Evolutionary conservation across 768 basidiomycete species (phyloP), one percentile per base, ranked within the genome.

Genomic region (Phanerodontia chrysosporium): DNA sequence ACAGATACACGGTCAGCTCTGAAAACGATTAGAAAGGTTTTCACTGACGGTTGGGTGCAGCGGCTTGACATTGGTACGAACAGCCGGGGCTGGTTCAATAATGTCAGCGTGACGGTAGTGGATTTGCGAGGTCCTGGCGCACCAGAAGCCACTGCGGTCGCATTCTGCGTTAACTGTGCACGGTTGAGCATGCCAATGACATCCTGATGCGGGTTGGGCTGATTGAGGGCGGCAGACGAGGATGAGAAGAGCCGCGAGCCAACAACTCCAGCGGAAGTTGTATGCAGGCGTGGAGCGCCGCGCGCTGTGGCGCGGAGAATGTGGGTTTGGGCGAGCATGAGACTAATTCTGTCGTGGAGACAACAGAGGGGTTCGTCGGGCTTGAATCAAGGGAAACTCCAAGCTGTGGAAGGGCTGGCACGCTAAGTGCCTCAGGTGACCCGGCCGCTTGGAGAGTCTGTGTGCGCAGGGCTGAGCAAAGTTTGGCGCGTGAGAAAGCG

Each of bases 401-500:
- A 58, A 58, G 16, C 10, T 42, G 30, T 44, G 35, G 32, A 44
- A 52, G 27, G 28, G 21, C 24, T 21, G 25, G 55, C 22, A 45
- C 48, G 49, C 57, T 51, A 51, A 51, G 21, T 27, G 57, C 57
- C 49, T 35, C 57, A 58, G 49, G 49, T 58, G 57, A 58, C 49
- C 32, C 57, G 36, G 36, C 45, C 27, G 45, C 24, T 46, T 25
- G 35, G 24, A 51, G 45, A 29, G 8, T 28, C 39, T 52, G 49
- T 32, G 46, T 24, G 49, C 39, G 29, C 8, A 29, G 8, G 25
- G 28, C n/a, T 46, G 16, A 58, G 24, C 24, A 10, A 42, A 42
- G 42, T 49, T 58, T 13, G 44, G 48, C 13, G 14, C 14, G 56
- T 28, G 32, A 25, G 25, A 24, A 22, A 3, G 25, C 9, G 21